Conservation (phyloP, 2,329 filamentous ascomycete species). For the Aspergillus sp. region DNA sequence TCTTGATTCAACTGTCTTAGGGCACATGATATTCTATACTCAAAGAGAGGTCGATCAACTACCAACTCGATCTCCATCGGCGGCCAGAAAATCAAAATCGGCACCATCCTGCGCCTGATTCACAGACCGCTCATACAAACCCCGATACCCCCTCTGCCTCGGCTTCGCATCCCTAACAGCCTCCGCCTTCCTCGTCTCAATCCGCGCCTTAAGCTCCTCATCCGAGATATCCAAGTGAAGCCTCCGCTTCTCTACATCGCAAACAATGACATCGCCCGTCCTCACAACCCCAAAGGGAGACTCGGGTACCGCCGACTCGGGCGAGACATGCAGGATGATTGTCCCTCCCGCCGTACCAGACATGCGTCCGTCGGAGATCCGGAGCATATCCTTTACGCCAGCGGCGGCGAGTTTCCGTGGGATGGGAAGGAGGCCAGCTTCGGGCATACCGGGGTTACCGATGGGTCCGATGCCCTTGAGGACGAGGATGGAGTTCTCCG, state of each 20-base stretch:
- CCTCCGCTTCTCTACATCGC: conserved; percentile 49
- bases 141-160: conserved; percentile 44
- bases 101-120: conserved; percentile 49
- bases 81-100: conserved; percentile 46
- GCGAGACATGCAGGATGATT: conserved; percentile 58
- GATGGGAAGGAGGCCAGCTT: conserved; percentile 57
- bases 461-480: conserved; percentile 56
- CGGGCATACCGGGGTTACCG: conserved; percentile 59
- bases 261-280: conserved; percentile 54
- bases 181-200: conserved; percentile 29
- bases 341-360: conserved; percentile 61
- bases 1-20: background rate
- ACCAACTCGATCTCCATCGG: conserved; percentile 24
- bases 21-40: too few species aligned
- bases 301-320: conserved; percentile 54
- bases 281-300: conserved; percentile 54
- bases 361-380: conserved; percentile 60
- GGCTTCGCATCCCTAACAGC: conserved; percentile 12
- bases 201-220: conserved; percentile 45
- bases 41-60: background rate
- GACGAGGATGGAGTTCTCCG: conserved; percentile 51
- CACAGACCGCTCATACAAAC: conserved; percentile 48
- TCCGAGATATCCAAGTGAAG: conserved; percentile 50
- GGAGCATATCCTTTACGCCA: conserved; percentile 58
- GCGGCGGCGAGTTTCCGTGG: conserved; percentile 52